These are phyloP conservation scores for Metschnikowia borealis DNA, from an alignment of 805 yeast species.

Conservation along the genomic window DNA sequence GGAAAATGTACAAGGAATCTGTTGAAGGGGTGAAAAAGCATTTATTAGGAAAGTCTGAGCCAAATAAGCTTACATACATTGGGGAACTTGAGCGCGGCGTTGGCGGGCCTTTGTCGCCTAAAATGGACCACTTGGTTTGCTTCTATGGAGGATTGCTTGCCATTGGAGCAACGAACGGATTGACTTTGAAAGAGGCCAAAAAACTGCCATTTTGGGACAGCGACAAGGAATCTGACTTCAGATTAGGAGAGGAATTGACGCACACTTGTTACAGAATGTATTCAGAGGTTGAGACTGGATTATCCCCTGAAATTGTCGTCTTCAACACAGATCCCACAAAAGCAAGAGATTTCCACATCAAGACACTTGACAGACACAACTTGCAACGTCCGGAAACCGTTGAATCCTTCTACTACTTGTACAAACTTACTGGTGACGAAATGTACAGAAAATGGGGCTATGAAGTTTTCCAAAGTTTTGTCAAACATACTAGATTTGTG, in stretches of 20 bases:
- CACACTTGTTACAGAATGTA: constrained; percentile 84
- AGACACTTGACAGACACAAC: constrained; percentile 73
- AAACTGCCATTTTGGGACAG: constrained; percentile 54
- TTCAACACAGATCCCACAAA: constrained; percentile 56
- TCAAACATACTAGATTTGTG: constrained; percentile 50
- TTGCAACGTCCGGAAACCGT: constrained; percentile 93
- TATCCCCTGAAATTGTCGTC: constrained; percentile 84
- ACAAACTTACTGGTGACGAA: constrained; percentile 73
- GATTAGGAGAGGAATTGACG: constrained; percentile 69
- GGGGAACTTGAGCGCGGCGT: constrained; percentile 77
- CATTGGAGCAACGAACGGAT: constrained; percentile 83
- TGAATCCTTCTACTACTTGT: constrained; percentile 77
- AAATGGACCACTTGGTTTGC: constrained; percentile 93
- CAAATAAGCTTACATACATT: constrained; percentile 60
- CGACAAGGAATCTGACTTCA: constrained; percentile 57
- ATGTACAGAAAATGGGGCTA: constrained; percentile 88
- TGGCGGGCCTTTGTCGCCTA: constrained; percentile 53
- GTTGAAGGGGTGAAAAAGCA: constrained; percentile 72
- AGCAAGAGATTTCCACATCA: constrained; percentile 59
- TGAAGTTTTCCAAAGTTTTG: constrained; percentile 73
- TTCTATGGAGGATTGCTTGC: constrained; percentile 88
- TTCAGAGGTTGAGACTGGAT: constrained; percentile 65
- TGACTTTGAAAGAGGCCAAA: constrained; percentile 51
- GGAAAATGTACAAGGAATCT: constrained; percentile 72
- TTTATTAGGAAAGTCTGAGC: constrained; percentile 56